phyloP scores from a whole-genome alignment of 257 asterid genomes.

The Osmanthus fragrans region DNA sequence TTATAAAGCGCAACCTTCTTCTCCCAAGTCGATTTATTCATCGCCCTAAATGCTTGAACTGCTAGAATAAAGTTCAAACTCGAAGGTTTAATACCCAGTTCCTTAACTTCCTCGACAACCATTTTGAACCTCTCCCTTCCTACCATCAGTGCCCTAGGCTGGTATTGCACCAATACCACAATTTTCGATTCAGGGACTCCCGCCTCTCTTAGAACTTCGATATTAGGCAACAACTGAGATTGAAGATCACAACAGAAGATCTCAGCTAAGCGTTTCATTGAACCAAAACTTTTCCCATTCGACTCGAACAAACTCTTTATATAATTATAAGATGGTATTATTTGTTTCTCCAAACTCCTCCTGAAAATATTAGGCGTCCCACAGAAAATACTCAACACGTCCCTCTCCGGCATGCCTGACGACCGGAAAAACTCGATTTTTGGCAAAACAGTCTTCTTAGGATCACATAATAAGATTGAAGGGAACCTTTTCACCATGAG shows the following conservation, averaged over 20 bases:
- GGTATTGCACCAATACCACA: background rate
- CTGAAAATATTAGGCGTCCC: slow-evolving; percentile 1
- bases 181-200: slow-evolving; percentile 14
- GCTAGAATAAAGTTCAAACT: background rate
- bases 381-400: slow-evolving; percentile 16
- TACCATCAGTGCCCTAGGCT: background rate
- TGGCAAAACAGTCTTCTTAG: slow-evolving; percentile 25
- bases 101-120: slow-evolving; percentile 14
- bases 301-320: slow-evolving; percentile 15
- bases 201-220: background rate
- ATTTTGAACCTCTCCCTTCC: background rate
- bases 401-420: slow-evolving; percentile 26
- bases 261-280: background rate
- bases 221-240: background rate
- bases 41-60: background rate
- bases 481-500: slow-evolving; percentile 19
- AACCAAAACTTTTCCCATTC: background rate
- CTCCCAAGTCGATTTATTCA: slow-evolving; percentile 20
- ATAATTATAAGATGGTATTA: slow-evolving; percentile 29
- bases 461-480: background rate
- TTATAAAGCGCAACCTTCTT: slow-evolving; percentile 20
- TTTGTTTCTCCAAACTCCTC: slow-evolving; percentile 24
- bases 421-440: slow-evolving; percentile 30
- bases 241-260: slow-evolving; percentile 1
- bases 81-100: background rate